Evolutionary conservation across 768 basidiomycete species (phyloP).

Genomic region (Suillus bovinus): DNA sequence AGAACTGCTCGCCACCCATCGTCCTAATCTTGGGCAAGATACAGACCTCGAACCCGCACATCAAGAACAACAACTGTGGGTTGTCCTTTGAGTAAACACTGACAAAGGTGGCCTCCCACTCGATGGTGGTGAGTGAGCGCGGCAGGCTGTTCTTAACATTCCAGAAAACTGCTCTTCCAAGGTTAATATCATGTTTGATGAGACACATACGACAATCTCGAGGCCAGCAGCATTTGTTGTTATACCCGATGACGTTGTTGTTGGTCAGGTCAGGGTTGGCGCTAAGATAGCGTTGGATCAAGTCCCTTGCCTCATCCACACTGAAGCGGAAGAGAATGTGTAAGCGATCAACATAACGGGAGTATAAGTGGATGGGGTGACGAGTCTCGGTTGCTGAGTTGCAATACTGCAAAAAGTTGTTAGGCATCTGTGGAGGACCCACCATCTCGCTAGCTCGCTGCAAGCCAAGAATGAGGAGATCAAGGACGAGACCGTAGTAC

Average conservation of each 20-base stretch:
- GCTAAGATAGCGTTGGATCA: constrained; percentile 96
- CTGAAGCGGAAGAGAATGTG: constrained; percentile 98
- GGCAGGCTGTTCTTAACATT: constrained; percentile 98
- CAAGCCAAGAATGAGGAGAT: constrained; percentile 92
- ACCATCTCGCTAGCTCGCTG: constrained; percentile 99
- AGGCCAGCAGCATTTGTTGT: constrained; percentile 99
- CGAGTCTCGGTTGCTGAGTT: constrained; percentile 94
- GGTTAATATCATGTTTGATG: constrained; percentile 99
- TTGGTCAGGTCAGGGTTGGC: constrained; percentile 99
- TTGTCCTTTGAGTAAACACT: constrained; percentile 98
- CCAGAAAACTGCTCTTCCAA: constrained; percentile 98
- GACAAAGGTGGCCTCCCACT: constrained; percentile 98
- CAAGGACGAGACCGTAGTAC: constrained; percentile 94
- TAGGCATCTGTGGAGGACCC: constrained; percentile 95
- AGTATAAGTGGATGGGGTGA: constrained; percentile 97
- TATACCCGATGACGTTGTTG: constrained; percentile 98
- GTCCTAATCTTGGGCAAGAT: constrained; percentile 96
- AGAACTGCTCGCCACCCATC: constrained; percentile 95
- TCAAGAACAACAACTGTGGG: constrained; percentile 95
- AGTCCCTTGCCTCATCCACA: constrained; percentile 96
- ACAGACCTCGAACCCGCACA: constrained; percentile 98
- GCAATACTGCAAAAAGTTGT: constrained; percentile 97
- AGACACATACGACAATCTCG: constrained; percentile 98
- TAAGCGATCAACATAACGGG: constrained; percentile 92
- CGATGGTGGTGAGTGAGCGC: constrained; percentile 94